A percentile compares a stretch with the other conserved stretches of the same genome.
Evolutionary conservation across 805 yeast genomes (phyloP).

Genomic region (Ogataea wickerhamii): DNA sequence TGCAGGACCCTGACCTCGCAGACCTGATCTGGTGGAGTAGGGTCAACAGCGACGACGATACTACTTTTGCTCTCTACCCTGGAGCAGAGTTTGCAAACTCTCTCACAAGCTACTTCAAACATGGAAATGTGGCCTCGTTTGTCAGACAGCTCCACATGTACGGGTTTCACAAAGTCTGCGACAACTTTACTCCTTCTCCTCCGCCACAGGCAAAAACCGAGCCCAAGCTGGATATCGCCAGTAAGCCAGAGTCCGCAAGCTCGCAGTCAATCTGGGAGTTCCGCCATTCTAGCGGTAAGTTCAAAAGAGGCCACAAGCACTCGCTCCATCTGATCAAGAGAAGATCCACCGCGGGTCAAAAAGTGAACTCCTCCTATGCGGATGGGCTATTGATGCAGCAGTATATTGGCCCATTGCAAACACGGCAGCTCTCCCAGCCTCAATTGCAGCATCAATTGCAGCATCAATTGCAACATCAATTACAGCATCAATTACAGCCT

Average conservation of each 20-base stretch:
- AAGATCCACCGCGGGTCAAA: slow-evolving; percentile 39
- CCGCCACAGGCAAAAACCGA: slow-evolving; percentile 10
- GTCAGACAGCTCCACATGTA: slow-evolving; percentile 95
- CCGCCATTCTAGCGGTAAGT: slow-evolving; percentile 49
- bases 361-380: slow-evolving; percentile 6
- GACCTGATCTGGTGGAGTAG: slow-evolving; percentile 66
- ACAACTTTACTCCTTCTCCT: slow-evolving; percentile 30
- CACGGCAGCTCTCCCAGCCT: background rate
- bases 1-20: slow-evolving; percentile 48
- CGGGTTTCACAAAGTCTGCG: slow-evolving; percentile 82
- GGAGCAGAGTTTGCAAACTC: slow-evolving; percentile 59
- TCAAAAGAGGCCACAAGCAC: slow-evolving; percentile 44
- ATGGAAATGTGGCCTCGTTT: slow-evolving; percentile 89
- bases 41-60: slow-evolving; percentile 37
- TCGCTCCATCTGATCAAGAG: slow-evolving; percentile 45
- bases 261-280: slow-evolving; percentile 50
- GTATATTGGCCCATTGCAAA: background rate
- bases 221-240: slow-evolving; percentile 8
- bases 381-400: slow-evolving; percentile 3
- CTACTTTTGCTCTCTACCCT: slow-evolving; percentile 63
- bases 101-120: slow-evolving; percentile 78
- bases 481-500: slow-evolving; percentile 13
- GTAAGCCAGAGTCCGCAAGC: slow-evolving; percentile 5
- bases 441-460: background rate
- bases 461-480: slow-evolving; percentile 9